Percentiles rank a stretch among this genome's conserved stretches.
Conservation (phyloP, 2,329 filamentous ascomycete genomes). For the Cladophialophora yegresii region DNA sequence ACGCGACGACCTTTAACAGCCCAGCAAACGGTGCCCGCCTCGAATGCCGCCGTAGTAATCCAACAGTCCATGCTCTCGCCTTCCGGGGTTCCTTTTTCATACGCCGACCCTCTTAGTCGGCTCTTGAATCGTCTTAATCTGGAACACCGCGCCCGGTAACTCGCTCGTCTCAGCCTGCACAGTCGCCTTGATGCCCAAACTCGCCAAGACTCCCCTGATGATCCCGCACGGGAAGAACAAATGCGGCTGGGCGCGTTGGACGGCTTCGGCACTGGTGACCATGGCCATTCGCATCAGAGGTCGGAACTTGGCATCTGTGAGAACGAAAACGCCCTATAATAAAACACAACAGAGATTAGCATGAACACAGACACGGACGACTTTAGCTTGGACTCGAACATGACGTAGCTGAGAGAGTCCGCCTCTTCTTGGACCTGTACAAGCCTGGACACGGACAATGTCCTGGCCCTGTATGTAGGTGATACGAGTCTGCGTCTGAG, state of each 20-base stretch:
- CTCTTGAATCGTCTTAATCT: slow-evolving; percentile 72
- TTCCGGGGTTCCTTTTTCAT: background rate
- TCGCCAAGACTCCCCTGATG: slow-evolving; percentile 87
- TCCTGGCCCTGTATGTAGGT: background rate
- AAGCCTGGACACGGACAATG: too few relatives aligned
- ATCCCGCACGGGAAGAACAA: slow-evolving; percentile 94
- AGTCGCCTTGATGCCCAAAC: slow-evolving; percentile 83
- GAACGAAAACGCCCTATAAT: slow-evolving; percentile 84
- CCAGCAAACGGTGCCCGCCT: too few relatives aligned
- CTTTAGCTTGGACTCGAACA: background rate
- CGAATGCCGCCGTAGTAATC: background rate
- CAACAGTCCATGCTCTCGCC: background rate
- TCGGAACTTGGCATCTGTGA: slow-evolving; percentile 90
- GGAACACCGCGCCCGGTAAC: slow-evolving; percentile 85
- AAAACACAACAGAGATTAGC: slow-evolving; percentile 8
- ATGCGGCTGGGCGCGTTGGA: slow-evolving; percentile 71
- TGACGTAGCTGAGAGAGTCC: background rate
- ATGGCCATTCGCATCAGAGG: slow-evolving; percentile 89
- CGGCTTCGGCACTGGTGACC: slow-evolving; percentile 70
- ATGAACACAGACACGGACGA: background rate
- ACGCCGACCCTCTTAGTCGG: slow-evolving; percentile 22
- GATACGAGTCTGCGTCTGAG: too few relatives aligned
- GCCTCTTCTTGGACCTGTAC: background rate
- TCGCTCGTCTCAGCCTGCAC: slow-evolving; percentile 89
- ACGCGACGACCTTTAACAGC: background rate